Evolutionary conservation across 177 flowering plant species (phyloP).

Genomic region (Vitis hybrid): DNA sequence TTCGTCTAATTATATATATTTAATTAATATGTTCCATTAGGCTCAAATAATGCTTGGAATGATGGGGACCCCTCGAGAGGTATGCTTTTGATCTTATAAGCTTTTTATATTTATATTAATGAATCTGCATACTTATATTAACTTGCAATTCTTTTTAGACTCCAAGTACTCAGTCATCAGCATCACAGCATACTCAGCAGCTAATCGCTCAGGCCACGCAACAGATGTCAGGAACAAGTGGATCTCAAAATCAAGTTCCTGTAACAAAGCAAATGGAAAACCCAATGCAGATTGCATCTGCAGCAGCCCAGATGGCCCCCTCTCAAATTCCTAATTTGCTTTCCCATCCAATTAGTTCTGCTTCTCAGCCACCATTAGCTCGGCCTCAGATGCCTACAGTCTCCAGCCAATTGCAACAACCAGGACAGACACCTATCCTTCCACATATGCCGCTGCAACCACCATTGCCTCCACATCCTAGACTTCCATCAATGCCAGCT

Average conservation of each 20-base stretch:
- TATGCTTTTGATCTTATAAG: slow-evolving; percentile 20
- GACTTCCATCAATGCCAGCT: slow-evolving; percentile 55
- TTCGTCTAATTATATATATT: background rate
- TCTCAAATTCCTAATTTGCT: slow-evolving; percentile 55
- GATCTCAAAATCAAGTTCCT: slow-evolving; percentile 37
- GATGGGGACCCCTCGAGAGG: slow-evolving; percentile 88
- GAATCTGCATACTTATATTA: slow-evolving; percentile 1
- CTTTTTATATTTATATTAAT: background rate
- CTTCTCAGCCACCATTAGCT: slow-evolving; percentile 49
- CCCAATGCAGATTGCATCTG: slow-evolving; percentile 33
- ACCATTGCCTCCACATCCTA: slow-evolving; percentile 65
- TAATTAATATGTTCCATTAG: slow-evolving; percentile 29
- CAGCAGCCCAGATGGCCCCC: slow-evolving; percentile 16
- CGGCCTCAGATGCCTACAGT: slow-evolving; percentile 47
- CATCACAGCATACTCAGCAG: slow-evolving; percentile 51
- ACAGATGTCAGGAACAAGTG: slow-evolving; percentile 32
- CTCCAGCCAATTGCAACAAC: slow-evolving; percentile 63
- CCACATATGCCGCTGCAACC: slow-evolving; percentile 65
- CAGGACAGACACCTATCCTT: slow-evolving; percentile 43
- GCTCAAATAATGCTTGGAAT: slow-evolving; percentile 99
- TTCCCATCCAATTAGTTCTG: slow-evolving; percentile 44
- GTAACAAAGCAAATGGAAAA: slow-evolving; percentile 42
- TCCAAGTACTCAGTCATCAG: slow-evolving; percentile 57
- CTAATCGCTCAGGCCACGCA: slow-evolving; percentile 38
- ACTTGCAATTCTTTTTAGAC: slow-evolving; percentile 38